Base-by-base conservation (phyloP, 2,329 filamentous ascomycete species). In the Fusarium nisikadoi region DNA sequence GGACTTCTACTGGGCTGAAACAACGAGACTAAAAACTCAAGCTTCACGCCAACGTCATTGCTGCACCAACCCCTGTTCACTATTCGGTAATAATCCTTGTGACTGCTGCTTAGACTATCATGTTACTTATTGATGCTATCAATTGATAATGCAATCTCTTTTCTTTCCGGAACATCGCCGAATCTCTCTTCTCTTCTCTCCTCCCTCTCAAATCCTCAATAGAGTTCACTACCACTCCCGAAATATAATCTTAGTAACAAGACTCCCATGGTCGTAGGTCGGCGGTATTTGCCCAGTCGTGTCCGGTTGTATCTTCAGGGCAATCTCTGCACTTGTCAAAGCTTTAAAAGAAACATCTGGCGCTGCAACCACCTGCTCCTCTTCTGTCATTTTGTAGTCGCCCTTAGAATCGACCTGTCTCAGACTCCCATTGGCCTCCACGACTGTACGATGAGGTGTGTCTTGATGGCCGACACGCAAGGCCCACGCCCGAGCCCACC, bases 211-310 rank as follows among this genome's bases (percentile, higher is more conserved):
- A 45, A 38, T 59, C 58, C 52, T 68, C 59, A 78, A 42, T 71
- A 58, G 56, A 84, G 78, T 72, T 83, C 81, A 62, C 80, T 52
- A 85, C 76, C 69, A 84, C 76, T 68, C 81, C 79, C 35, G 79
- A 76, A 60, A 83, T 78, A 16, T 80, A 54, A 66, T 69, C 36
- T 65, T 74, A 38, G 63, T 62, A 54, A 66, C 52, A 23, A 70
- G 56, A 50, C 58, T 63, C 53, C 62, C 55, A 46, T 72, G 70
- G 64, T 61, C 64, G 65, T 66, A 70, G 38, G 59, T 58, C 10
- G 46, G 53, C 6, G 54, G 45, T 39, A 60, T 49, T 39, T 63
- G 43, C 42, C 59, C 47, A 33, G 33, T 47, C 47, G 60, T 41
- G 47, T 53, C 47, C 27, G 42, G 36, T 27, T 57, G 65, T 14